Percentiles rank a stretch among this genome's conserved stretches.
phyloP scores from a whole-genome alignment of 257 asterid species.

The Solanum megistacrolobum region DNA sequence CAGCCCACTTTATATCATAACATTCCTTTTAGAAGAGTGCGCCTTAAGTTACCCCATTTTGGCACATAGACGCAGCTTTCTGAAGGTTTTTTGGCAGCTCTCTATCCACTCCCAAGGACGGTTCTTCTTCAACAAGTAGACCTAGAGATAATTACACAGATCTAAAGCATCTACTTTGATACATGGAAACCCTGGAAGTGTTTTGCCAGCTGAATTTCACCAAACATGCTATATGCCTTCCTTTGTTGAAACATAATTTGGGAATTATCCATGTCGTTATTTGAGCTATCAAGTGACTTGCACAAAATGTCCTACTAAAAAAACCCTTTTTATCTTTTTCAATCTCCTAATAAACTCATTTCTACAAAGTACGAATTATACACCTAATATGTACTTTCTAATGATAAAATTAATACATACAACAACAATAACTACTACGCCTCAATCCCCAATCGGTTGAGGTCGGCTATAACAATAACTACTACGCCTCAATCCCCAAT shows the following conservation, averaged over 20 bases:
- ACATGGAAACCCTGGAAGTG: background rate
- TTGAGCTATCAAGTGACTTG: background rate
- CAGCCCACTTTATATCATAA: background rate
- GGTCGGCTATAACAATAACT: too few relatives aligned
- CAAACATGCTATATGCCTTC: background rate
- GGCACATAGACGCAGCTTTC: background rate
- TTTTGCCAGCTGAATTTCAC: background rate
- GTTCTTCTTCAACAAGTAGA: background rate
- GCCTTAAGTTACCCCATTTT: background rate
- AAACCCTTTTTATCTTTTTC: background rate
- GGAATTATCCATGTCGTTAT: background rate
- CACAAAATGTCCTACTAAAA: background rate
- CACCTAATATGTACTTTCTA: background rate
- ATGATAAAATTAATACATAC: background rate
- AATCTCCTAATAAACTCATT: background rate
- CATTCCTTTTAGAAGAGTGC: background rate
- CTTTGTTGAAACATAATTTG: background rate
- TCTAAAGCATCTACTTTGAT: background rate
- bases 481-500: too few relatives aligned
- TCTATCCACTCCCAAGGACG: background rate
- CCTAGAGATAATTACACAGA: background rate
- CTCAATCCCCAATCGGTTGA: background rate
- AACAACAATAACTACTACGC: background rate
- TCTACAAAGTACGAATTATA: background rate
- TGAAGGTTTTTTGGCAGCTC: background rate